A percentile compares a stretch with the other conserved stretches of the same genome.
These are phyloP conservation scores for Globisporangium rhizosaccharum DNA, from an alignment of 352 stramenopile species.

Conservation along the genomic window DNA sequence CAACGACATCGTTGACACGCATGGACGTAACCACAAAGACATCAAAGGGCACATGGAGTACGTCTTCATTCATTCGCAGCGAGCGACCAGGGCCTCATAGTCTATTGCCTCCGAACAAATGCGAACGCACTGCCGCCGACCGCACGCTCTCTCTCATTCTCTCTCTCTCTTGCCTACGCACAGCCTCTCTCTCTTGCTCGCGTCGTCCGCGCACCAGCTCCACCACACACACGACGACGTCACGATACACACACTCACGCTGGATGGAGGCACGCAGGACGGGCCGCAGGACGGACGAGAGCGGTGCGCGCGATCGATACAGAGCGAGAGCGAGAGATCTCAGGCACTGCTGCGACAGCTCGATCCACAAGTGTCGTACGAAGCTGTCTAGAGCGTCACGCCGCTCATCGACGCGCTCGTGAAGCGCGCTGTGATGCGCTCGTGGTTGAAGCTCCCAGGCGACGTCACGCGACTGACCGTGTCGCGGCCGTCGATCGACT, in stretches of 20 bases:
- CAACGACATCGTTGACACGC: no score
- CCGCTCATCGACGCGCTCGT: slow-evolving; percentile 13
- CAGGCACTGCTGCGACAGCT: not conserved
- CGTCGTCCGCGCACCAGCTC: no score
- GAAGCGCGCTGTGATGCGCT: slow-evolving; percentile 14
- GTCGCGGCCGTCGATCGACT: slow-evolving; percentile 17
- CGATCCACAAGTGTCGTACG: not conserved
- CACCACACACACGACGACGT: no score
- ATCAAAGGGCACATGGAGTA: not conserved
- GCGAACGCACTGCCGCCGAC: no score
- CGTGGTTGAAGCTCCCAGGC: slow-evolving; percentile 10
- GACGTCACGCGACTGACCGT: slow-evolving; percentile 11
- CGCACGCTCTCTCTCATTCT: no score
- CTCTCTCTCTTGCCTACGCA: no score
- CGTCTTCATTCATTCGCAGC: not conserved
- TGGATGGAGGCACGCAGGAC: no score
- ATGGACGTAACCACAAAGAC: not conserved
- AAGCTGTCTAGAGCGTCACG: slow-evolving; percentile 10
- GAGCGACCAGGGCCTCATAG: not conserved
- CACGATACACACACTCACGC: no score
- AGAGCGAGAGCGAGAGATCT: not conserved
- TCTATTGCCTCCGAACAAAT: not conserved
- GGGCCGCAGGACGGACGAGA: no score
- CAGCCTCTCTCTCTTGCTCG: no score
- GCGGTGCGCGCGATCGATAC: no score